Evolutionary conservation across 371 early-diverging fungal genomes (phyloP), one percentile per base, ranked within the genome.

Genomic region (Syncephalastrum monosporum): DNA sequence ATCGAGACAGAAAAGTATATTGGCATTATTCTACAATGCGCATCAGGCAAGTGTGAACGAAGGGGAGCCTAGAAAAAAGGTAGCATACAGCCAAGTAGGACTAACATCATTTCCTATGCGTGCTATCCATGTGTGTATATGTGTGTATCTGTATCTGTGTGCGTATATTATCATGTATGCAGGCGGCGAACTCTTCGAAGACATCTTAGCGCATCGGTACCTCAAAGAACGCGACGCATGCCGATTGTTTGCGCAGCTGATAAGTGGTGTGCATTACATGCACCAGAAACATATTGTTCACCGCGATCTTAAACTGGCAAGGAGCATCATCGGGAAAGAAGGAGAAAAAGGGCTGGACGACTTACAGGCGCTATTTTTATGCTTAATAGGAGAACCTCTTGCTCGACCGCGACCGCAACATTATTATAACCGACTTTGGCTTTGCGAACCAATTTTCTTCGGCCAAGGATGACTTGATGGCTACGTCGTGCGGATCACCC

Each of bases 401-500:
- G 48, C 73, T 96, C 48, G 96, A 97, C 79, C 82, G 84, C 45
- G 73, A 93, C 65, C 82, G 92, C 45, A 91, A 91, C 70, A 89
- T 99, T 24, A 90, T 96, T 60, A 93, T 99, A 61, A 98, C 97
- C 4, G 99, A 99, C 67, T 99, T 99, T 87, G 99, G 99, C 5
- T 97, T 99, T 70, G 97, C 98, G 12, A 99, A 99, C 72, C 90
- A 94, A 69, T 94, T 92, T 56, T 73, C 84, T 45, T 82, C 79
- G 25, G 65, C 84, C 13, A 64, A 75, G 44, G 85, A 83, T 55
- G 91, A 91, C 60, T 75, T 97, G 47, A 88, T 97, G 88, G 79
- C 89, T 8, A 96, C 98, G 3, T 91, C 91, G 6, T 98, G 99
- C 71, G 99, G 99, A 8, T 93, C 94, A 21, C 99, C 99, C 5